Conservation (phyloP, 164 flowering plant species). For the Hamamelis virginiana region DNA sequence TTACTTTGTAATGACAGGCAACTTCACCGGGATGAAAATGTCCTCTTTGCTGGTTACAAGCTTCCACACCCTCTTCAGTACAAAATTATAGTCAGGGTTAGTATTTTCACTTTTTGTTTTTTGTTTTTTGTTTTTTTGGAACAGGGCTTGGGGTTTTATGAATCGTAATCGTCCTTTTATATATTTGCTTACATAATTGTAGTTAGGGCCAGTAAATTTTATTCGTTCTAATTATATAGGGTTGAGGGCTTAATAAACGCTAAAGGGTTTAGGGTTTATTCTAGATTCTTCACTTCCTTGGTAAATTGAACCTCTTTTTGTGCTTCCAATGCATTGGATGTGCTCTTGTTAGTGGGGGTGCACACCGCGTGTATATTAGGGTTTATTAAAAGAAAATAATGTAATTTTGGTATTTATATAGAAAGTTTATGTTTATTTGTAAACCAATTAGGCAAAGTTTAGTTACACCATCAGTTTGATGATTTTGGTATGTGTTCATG, state of each 20-base stretch:
- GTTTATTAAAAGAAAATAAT: too few species aligned
- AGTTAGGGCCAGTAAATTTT: neutral
- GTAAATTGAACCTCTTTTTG: too few species aligned
- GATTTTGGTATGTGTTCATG: neutral
- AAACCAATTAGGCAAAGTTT: neutral
- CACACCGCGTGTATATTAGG: too few species aligned
- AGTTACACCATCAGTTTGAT: neutral
- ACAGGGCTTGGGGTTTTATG: neutral
- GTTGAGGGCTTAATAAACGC: too few species aligned
- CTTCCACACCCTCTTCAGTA: slow-evolving; percentile 98
- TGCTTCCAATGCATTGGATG: too few species aligned
- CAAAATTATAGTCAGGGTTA: slow-evolving; percentile 88
- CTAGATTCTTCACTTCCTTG: too few species aligned
- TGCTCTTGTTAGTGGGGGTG: too few species aligned
- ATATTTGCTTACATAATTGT: neutral
- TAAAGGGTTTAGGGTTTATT: too few species aligned
- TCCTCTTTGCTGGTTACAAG: slow-evolving; percentile 94
- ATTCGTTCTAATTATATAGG: too few species aligned
- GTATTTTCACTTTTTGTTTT: slow-evolving; percentile 27
- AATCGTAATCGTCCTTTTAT: too few species aligned
- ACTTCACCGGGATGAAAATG: slow-evolving; percentile 85
- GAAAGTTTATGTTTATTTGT: neutral
- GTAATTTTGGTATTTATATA: too few species aligned
- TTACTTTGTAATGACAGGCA: slow-evolving; percentile 51
- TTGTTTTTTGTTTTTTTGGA: too few species aligned